These are phyloP conservation scores for Diaporthe sp. DNA, from an alignment of 2,329 filamentous ascomycete species.

Conservation along the genomic window DNA sequence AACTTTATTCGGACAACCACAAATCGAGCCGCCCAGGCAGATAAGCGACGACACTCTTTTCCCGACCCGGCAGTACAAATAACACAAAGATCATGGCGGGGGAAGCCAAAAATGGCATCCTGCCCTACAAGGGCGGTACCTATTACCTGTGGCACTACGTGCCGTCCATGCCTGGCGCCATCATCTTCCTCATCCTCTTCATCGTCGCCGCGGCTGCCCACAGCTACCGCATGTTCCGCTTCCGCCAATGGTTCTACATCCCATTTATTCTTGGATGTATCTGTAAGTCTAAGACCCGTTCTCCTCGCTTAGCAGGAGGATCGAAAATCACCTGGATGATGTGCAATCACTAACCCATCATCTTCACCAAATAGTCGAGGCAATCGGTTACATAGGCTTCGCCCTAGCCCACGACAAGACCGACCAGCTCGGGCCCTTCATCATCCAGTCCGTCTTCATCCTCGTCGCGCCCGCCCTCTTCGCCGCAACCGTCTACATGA, in stretches of 20 bases:
- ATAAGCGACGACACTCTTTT: neutral
- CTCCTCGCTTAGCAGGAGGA: too few relatives aligned
- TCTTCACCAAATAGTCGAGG: constrained; percentile 53
- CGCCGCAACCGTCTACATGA: constrained; percentile 66
- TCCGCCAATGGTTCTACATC: constrained; percentile 64
- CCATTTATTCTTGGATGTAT: constrained; percentile 62
- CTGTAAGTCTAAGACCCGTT: constrained; percentile 53
- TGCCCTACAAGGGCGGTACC: constrained; percentile 46
- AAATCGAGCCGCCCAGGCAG: neutral
- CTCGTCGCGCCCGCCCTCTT: constrained; percentile 63
- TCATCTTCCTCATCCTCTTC: constrained; percentile 61
- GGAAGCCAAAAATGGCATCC: constrained; percentile 47
- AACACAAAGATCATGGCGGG: neutral
- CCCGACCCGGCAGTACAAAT: neutral
- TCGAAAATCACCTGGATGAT: too few relatives aligned
- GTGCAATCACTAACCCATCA: too few relatives aligned
- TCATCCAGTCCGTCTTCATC: constrained; percentile 59
- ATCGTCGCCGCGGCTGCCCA: constrained; percentile 54
- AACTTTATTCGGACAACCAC: neutral
- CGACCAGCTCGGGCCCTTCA: constrained; percentile 52
- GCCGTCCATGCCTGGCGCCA: constrained; percentile 58
- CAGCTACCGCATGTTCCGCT: constrained; percentile 57
- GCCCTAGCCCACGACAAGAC: constrained; percentile 48
- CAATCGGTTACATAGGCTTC: constrained; percentile 57
- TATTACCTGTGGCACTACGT: constrained; percentile 54